Conservation (phyloP, 148 eudicot species). For the Nyssa sinensis region DNA sequence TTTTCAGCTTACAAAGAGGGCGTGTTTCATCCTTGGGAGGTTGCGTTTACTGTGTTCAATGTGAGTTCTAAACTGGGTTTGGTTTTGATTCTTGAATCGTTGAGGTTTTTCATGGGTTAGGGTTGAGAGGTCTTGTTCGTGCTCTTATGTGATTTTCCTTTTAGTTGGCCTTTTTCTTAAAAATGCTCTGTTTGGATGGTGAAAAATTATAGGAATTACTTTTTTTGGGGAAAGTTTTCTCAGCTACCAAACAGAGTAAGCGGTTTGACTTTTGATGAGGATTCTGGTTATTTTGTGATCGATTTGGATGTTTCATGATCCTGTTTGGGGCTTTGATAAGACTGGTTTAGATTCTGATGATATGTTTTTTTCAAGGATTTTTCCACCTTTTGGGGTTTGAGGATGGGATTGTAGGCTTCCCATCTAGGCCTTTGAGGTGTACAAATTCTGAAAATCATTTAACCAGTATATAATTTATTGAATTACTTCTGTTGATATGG, state of each 20-base stretch:
- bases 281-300: neutral
- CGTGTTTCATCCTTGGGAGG: constrained; percentile 59
- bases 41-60: constrained; percentile 42
- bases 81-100: neutral
- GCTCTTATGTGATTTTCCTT: too few relatives aligned
- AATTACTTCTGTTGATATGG: neutral
- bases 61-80: constrained; percentile 44
- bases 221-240: too few relatives aligned
- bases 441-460: neutral
- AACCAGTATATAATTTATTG: neutral
- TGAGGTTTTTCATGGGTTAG: neutral
- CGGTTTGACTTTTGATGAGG: neutral
- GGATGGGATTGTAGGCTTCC: too few relatives aligned
- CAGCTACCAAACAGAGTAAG: too few relatives aligned
- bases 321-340: too few relatives aligned
- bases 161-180: too few relatives aligned
- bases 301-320: too few relatives aligned
- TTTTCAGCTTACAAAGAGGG: constrained; percentile 48
- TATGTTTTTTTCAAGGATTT: too few relatives aligned
- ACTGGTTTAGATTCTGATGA: too few relatives aligned
- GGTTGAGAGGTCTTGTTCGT: neutral
- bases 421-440: neutral
- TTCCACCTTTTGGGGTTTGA: too few relatives aligned
- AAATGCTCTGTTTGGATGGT: neutral
- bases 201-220: constrained; percentile 1